phyloP scores from a whole-genome alignment of 495 filamentous ascomycete species.

The Aspergillus asperescens region DNA sequence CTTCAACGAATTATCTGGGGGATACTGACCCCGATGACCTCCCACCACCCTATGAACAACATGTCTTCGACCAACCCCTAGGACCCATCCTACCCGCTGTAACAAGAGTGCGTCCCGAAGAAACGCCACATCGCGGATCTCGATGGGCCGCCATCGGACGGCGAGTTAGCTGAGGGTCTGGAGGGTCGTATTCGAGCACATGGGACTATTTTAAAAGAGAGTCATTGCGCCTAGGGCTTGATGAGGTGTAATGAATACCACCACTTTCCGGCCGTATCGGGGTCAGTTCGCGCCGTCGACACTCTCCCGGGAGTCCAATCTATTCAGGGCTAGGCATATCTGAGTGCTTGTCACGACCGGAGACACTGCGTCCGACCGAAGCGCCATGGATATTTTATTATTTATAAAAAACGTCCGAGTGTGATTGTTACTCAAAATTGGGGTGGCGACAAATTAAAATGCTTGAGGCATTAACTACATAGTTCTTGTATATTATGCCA shows the following conservation, averaged over 20 bases:
- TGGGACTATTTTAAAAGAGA: background rate
- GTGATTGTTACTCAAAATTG: background rate
- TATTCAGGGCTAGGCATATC: background rate
- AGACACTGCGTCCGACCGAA: background rate
- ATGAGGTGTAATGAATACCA: background rate
- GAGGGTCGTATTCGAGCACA: background rate
- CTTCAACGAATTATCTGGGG: background rate
- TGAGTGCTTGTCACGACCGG: background rate
- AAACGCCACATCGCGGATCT: conserved; percentile 3
- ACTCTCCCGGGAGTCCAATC: background rate
- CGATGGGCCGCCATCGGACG: conserved; percentile 20
- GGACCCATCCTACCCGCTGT: background rate
- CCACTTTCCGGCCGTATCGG: background rate
- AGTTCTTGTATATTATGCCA: no score
- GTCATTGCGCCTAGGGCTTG: background rate
- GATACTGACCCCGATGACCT: conserved; percentile 4
- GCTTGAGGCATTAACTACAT: background rate
- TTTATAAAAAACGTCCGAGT: background rate
- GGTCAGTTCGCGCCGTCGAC: background rate
- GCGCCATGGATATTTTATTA: background rate
- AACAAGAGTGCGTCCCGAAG: background rate
- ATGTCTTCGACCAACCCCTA: conserved; percentile 18
- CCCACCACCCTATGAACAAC: conserved; percentile 19
- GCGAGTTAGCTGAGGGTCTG: background rate
- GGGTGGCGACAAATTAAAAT: background rate